Percentiles rank a stretch among this genome's conserved stretches.
Evolutionary conservation across 176 grass and related monocot genomes (phyloP).

Genomic region (Aechmea fasciata): DNA sequence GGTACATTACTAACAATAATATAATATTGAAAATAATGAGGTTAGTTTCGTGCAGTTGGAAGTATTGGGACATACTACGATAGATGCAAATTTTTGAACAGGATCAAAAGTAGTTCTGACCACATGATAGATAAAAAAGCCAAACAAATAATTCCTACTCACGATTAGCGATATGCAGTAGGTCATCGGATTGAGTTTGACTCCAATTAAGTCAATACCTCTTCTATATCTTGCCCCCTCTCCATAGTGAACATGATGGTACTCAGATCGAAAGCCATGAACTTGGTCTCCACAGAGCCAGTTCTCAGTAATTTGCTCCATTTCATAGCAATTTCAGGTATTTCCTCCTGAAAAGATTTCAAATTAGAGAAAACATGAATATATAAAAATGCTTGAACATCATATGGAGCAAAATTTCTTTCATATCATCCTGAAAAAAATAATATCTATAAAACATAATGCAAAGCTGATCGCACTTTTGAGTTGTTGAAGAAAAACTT

Average conservation of each 20-base stretch:
- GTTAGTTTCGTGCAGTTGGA: too few species aligned
- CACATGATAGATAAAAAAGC: neutral
- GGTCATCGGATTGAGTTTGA: neutral
- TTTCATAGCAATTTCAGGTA: constrained; percentile 44
- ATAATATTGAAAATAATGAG: too few species aligned
- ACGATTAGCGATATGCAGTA: neutral
- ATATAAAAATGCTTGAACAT: neutral
- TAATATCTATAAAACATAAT: neutral
- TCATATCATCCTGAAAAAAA: neutral
- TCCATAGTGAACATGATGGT: constrained; percentile 95
- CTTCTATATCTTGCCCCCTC: constrained; percentile 46
- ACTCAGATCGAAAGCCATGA: constrained; percentile 66
- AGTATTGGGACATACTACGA: too few species aligned
- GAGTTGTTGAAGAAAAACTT: neutral
- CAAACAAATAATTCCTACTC: neutral
- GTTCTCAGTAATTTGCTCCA: constrained; percentile 85
- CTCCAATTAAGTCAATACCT: constrained; percentile 29
- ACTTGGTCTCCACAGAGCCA: constrained; percentile 57
- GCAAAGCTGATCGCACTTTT: neutral
- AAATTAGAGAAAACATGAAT: neutral
- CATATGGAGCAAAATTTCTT: neutral
- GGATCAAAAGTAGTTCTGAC: neutral
- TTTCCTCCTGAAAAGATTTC: constrained; percentile 40
- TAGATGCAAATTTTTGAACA: too few species aligned
- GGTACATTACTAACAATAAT: too few species aligned